phyloP scores from a whole-genome alignment of 352 stramenopile genomes.

The Globisporangium camurandrum region DNA sequence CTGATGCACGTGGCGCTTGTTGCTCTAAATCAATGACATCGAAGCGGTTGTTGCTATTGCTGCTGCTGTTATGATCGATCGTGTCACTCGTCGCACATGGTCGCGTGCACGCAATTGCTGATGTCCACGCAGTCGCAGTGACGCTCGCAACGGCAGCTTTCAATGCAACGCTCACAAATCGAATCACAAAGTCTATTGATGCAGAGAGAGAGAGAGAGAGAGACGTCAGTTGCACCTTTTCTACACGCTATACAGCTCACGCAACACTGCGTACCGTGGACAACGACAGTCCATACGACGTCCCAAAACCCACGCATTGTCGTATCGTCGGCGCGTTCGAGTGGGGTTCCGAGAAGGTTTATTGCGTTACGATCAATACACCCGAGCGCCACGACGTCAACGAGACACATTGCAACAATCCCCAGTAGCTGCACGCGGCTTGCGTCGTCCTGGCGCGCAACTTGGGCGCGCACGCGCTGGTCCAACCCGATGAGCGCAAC shows the following conservation, averaged over 20 bases:
- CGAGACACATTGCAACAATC: constrained; percentile 43
- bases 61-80: neutral
- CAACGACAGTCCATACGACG: constrained; percentile 64
- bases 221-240: too few relatives aligned
- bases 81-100: constrained; percentile 15
- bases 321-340: too few relatives aligned
- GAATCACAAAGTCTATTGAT: constrained; percentile 59
- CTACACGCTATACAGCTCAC: too few relatives aligned
- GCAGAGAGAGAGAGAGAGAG: neutral
- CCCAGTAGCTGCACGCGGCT: constrained; percentile 38
- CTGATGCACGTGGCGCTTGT: constrained; percentile 16
- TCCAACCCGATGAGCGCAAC: constrained; percentile 69
- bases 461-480: constrained; percentile 49
- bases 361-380: constrained; percentile 57
- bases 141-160: constrained; percentile 52
- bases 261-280: constrained; percentile 43
- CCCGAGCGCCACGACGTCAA: constrained; percentile 56
- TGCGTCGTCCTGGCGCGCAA: constrained; percentile 71
- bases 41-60: neutral
- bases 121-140: too few relatives aligned
- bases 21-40: neutral
- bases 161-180: constrained; percentile 41
- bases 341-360: too few relatives aligned
- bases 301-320: constrained; percentile 52
- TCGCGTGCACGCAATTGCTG: too few relatives aligned